Base-by-base conservation (phyloP, 805 yeast species). In the Yarrowia porcina region DNA sequence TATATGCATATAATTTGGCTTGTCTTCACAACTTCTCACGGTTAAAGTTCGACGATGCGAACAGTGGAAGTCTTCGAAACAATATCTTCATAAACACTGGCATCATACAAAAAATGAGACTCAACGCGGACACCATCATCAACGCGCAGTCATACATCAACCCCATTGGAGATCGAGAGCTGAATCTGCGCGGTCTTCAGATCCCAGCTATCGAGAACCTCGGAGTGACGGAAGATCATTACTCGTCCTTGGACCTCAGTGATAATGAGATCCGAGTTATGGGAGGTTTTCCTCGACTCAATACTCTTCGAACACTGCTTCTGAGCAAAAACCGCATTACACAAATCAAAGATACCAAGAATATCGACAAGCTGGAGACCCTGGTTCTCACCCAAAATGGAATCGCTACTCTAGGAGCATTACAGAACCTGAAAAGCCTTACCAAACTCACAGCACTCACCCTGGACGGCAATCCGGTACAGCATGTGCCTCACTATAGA, bases 181-280 rank as follows among this genome's bases (percentile, higher is more conserved):
- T 47, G 79, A 80, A 65, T 65, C 80, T 60, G 73, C 76, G 66
- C 67, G 84, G 45, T 12, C 69, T 61, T 18, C 73, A 76, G 38
- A 72, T 82, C 3, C 74, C 83, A 0, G 68, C 73, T 3, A 69
- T 83, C 12, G 85, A 81, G 63, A 77, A 77, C 61, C 67, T 83
- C 1, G 78, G 78, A 1, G 74, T 72, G 3, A 69, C 79, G 0
- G 72, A 67, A 47, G 83, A 79, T 71, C 75, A 69, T 41, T 77
- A 74, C 71, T 86, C 80, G 65, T 83, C 80, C 15, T 73, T 93
- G 2, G 97, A 93, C 71, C 70, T 93, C 32, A 83, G 93, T 0
- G 86, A 87, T 69, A 93, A 93, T 73, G 86, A 83, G 33, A 74
- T 93, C n/a, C 73, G 79, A 0, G 78, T 77, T 2, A 67, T 93